Percentiles rank a stretch among this genome's conserved stretches.
Evolutionary conservation across 139 green algal species (phyloP).

Genomic region (Edaphochlamys debaryana): DNA sequence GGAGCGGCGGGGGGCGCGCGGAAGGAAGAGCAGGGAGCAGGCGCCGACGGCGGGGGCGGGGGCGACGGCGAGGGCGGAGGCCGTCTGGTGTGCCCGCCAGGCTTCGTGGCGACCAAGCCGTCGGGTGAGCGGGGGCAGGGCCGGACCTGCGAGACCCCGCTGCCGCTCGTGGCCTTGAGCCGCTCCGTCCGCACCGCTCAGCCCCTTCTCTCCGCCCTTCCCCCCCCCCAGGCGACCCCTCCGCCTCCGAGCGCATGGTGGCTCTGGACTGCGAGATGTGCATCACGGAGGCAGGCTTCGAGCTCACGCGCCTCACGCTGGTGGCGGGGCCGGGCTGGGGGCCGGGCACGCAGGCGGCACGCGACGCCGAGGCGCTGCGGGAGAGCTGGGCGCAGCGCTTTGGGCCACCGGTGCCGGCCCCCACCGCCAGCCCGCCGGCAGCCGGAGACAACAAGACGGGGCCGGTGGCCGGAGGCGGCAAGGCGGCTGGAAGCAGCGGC

Average conservation of each 20-base stretch:
- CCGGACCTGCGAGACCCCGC: not conserved
- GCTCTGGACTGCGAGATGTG: conserved; percentile 93
- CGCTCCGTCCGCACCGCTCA: not conserved
- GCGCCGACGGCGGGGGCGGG: not conserved
- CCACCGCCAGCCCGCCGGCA: too few species aligned
- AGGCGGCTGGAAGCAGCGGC: too few species aligned
- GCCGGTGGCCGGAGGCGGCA: too few species aligned
- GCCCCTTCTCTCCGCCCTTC: not conserved
- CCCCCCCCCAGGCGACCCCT: conserved; percentile 2
- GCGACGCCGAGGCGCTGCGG: not conserved
- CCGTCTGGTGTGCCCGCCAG: conserved; percentile 15
- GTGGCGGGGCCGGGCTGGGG: conserved; percentile 58
- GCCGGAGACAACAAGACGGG: too few species aligned
- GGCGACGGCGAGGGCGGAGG: not conserved
- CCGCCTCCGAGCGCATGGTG: conserved; percentile 57
- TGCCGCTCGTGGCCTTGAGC: too few species aligned
- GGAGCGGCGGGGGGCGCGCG: not conserved
- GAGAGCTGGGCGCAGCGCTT: too few species aligned
- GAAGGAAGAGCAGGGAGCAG: not conserved
- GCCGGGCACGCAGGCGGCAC: not conserved
- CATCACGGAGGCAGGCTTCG: conserved; percentile 72
- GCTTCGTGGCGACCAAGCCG: conserved; percentile 20
- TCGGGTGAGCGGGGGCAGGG: conserved; percentile 10
- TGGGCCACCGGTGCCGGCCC: too few species aligned
- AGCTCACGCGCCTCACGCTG: conserved; percentile 79